phyloP scores from a whole-genome alignment of 768 basidiomycete species.

The Ramaria rubella region DNA sequence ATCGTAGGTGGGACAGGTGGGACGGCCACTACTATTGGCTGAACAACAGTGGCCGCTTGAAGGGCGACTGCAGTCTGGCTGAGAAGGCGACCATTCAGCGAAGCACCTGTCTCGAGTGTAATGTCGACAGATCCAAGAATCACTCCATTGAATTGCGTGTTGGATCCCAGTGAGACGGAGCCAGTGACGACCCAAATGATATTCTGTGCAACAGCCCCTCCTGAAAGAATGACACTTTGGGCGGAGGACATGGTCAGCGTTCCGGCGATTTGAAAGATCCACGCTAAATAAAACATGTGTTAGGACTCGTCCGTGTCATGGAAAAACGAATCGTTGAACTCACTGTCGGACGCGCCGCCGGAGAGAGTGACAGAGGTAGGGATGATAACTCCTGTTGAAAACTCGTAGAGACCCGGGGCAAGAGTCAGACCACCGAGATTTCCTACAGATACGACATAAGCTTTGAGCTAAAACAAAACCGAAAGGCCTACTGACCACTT shows the following conservation, averaged over 20 bases:
- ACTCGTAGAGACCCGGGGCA: neutral
- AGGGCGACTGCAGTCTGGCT: neutral
- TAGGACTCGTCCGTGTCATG: neutral
- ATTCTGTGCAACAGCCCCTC: neutral
- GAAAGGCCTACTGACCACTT: too few relatives aligned
- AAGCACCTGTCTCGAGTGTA: neutral
- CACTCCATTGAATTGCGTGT: neutral
- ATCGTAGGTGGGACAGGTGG: too few relatives aligned
- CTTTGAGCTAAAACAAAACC: too few relatives aligned
- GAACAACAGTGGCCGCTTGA: neutral
- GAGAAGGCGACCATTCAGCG: neutral
- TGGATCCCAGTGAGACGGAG: neutral
- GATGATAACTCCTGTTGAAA: neutral
- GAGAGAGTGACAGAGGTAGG: neutral
- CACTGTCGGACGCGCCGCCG: neutral
- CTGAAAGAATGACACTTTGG: neutral
- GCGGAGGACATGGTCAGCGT: neutral
- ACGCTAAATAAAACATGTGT: neutral
- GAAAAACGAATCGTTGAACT: neutral
- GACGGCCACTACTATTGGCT: too few relatives aligned
- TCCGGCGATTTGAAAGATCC: neutral
- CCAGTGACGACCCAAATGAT: neutral
- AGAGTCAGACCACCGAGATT: neutral
- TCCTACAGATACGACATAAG: too few relatives aligned
- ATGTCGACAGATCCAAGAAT: neutral